Base-by-base conservation (phyloP, 2,329 filamentous ascomycete species). In the Stachybotrys chartarum region DNA sequence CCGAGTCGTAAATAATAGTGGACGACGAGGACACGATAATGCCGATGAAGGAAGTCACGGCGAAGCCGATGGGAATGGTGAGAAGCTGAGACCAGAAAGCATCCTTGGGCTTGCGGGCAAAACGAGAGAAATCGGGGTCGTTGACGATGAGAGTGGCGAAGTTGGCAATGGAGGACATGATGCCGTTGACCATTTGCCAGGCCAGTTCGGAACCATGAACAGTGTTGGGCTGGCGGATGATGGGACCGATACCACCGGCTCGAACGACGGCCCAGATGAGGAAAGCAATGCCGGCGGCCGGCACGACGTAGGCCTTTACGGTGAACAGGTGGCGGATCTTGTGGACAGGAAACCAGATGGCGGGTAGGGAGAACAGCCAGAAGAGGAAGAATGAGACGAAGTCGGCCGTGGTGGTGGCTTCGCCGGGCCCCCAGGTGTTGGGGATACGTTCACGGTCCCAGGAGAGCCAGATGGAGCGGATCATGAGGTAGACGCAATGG, bases 141-240 rank as follows among this genome's bases (percentile, higher is more conserved):
- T 95, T 86, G 57, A 87, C 80, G 61, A 96, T 94, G 39, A 96
- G 79, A 0, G 91, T 91, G 1, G 91, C 89, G 66, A 96, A 96
- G 74, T 96, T 96, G 63, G 90, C 88, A 60, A 97, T 91, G 5
- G 89, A 86, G 30, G 82, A 86, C 91, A 96, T 96, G 72, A 96
- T 86, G 44, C 90, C 90, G 58, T 86, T 87, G 57, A 97, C 81
- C 56, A 96, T 85, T 30, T 85, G 82, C 92, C 92, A 97, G 1
- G 78, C 90, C 4, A 96, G 78, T 0, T 79, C 78, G 57, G 82
- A 86, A 31, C 91, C 91, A 5, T 82, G 72, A 5, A 83, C 71
- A 5, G 74, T 82, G 50, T 82, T 80, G 0, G 80, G 75, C 66
- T 93, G 87, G 55, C 85, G 78, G 30, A 96, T 80, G 61, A 97